Percentiles rank a stretch among this genome's conserved stretches.
phyloP scores from a whole-genome alignment of 2,329 filamentous ascomycete genomes.

The Venturia oleaginea region DNA sequence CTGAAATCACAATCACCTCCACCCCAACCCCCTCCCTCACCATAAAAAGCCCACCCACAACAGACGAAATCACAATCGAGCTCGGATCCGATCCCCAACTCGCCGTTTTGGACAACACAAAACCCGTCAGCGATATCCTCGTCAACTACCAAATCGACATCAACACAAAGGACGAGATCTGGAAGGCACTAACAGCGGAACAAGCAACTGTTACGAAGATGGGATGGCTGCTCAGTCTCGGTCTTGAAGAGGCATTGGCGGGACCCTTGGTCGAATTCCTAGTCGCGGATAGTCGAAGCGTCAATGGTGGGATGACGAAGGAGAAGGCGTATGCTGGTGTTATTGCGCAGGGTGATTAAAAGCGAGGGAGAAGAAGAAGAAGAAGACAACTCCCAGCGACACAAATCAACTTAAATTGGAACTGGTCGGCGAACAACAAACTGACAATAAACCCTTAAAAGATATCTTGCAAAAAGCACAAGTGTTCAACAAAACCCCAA shows the following conservation, averaged over 20 bases:
- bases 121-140: conserved; percentile 24
- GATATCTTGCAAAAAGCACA: no score
- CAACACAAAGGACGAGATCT: conserved; percentile 26
- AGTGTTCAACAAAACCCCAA: no score
- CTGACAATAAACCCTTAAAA: no score
- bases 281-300: conserved; percentile 21
- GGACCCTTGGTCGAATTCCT: conserved; percentile 28
- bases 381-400: no score
- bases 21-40: neutral
- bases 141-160: conserved; percentile 22
- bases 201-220: conserved; percentile 25
- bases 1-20: neutral
- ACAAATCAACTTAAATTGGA: no score
- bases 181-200: conserved; percentile 21
- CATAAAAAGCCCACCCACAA: conserved; percentile 1
- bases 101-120: conserved; percentile 25
- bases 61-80: conserved; percentile 12
- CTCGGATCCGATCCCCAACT: conserved; percentile 24
- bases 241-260: conserved; percentile 22
- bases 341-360: neutral
- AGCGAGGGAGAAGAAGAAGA: no score
- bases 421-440: no score
- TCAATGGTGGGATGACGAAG: neutral
- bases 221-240: conserved; percentile 23
- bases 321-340: neutral